Evolutionary conservation across 202 grass and related monocot species (phyloP).

Genomic region (Brachypodium distachyon): DNA sequence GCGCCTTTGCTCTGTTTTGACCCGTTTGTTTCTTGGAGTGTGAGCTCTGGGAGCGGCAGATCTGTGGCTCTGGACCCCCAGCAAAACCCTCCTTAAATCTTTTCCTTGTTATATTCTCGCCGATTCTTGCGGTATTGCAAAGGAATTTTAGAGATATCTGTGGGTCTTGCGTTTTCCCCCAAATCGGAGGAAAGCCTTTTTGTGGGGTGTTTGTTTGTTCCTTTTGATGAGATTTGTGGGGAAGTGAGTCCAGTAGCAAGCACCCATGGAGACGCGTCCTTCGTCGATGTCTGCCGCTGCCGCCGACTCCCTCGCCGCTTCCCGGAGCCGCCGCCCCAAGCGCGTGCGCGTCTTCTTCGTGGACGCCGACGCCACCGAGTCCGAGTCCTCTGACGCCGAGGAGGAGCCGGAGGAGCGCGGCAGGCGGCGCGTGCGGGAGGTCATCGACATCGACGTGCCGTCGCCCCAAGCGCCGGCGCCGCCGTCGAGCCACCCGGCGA

Average conservation of each 20-base stretch:
- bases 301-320: not conserved
- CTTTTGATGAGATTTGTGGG: constrained; percentile 24
- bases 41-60: constrained; percentile 15
- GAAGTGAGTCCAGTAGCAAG: not conserved
- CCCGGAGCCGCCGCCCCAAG: constrained; percentile 33
- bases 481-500: not conserved
- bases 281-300: constrained; percentile 8
- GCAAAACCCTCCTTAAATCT: not conserved
- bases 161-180: not conserved
- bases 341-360: constrained; percentile 62
- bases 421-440: constrained; percentile 36
- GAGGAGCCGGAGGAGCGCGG: not conserved
- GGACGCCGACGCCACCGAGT: constrained; percentile 73
- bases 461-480: not conserved
- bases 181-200: not conserved
- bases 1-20: constrained; percentile 24
- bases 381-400: constrained; percentile 56
- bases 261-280: not conserved
- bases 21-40: constrained; percentile 20
- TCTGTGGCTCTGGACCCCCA: not conserved
- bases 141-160: not conserved
- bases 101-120: not conserved
- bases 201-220: not conserved
- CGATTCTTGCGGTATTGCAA: not conserved
- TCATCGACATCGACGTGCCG: constrained; percentile 35